Base-by-base conservation (phyloP, 768 basidiomycete species). In the Rubroboletus satanas region DNA sequence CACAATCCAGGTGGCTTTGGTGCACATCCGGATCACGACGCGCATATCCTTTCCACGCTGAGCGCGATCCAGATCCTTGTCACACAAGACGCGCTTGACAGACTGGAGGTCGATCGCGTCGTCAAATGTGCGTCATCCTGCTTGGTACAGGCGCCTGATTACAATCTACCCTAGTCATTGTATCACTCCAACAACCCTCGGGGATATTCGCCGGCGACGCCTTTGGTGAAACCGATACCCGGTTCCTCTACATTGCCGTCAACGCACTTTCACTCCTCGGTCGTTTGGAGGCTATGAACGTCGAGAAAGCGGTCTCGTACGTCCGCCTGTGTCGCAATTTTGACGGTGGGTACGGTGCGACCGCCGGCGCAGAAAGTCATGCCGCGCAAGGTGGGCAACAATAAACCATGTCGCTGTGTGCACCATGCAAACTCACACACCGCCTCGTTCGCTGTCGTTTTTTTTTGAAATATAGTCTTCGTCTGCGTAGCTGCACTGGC, bases 221-320 rank as follows among this genome's bases (percentile, higher is more conserved):
- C 3, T 98, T 85, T 69, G 95, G 95, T n/a, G 96, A 98, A 69
- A 81, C 80, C 37, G 95, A 96, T 65, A 96, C 94, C 0, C 84
- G 96, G 0, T 98, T 98, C 71, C 73, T 83, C 2, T 97, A 92
- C 73, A 90, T 89, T 65, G 90, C 91, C n/a, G 79, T 96, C 51
- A 83, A 80, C 49, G 85, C 88, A 0, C 76, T 98, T 0, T 89
- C 92, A 0, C 80, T 98, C 18, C 83, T 98, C 12, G 89, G 89
- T 2, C 77, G 79, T 32, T 75, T 97, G 35, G 78, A 85, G 56
- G 77, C 79, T 21, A 74, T 98, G 42, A 84, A 93, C 58, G 72
- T 73, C 49, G 83, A 85, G 29, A 82, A 77, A 63, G 85, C 90
- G 0, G 82, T 90, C 9, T 75, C 71, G 7, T 93, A 96, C 69